These are phyloP conservation scores for Solanum raphanifolium DNA, from an alignment of 257 asterid species.

Conservation along the genomic window DNA sequence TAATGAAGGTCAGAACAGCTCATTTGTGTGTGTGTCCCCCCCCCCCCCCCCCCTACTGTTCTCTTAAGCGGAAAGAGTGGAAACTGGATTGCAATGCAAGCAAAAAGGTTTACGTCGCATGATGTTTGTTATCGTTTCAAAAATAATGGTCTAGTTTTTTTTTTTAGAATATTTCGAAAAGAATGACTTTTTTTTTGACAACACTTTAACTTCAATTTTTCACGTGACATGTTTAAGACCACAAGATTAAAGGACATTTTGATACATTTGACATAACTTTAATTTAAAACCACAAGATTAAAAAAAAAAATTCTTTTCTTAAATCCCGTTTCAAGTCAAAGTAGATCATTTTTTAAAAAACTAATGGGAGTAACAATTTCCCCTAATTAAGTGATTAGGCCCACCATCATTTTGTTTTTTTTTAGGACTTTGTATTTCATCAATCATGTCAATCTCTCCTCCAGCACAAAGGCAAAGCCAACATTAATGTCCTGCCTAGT, in stretches of 20 bases:
- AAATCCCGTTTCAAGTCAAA: too few species aligned
- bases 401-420: background rate
- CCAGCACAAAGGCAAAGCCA: background rate
- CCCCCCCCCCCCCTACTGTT: background rate
- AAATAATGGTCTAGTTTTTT: too few species aligned
- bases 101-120: background rate
- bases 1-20: background rate
- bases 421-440: background rate
- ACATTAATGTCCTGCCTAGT: too few species aligned
- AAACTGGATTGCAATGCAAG: background rate
- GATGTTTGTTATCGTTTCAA: background rate
- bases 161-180: too few species aligned
- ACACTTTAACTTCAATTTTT: too few species aligned
- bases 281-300: too few species aligned
- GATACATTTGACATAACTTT: too few species aligned
- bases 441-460: background rate
- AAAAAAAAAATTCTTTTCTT: too few species aligned
- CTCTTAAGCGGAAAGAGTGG: background rate
- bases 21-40: background rate
- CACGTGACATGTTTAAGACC: too few species aligned
- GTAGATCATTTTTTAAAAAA: too few species aligned
- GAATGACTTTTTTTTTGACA: too few species aligned
- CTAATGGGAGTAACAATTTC: accelerated
- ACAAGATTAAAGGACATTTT: too few species aligned
- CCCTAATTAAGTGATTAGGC: background rate